Conservation (phyloP, 2,329 filamentous ascomycete genomes). For the Trichoderma sp. region DNA sequence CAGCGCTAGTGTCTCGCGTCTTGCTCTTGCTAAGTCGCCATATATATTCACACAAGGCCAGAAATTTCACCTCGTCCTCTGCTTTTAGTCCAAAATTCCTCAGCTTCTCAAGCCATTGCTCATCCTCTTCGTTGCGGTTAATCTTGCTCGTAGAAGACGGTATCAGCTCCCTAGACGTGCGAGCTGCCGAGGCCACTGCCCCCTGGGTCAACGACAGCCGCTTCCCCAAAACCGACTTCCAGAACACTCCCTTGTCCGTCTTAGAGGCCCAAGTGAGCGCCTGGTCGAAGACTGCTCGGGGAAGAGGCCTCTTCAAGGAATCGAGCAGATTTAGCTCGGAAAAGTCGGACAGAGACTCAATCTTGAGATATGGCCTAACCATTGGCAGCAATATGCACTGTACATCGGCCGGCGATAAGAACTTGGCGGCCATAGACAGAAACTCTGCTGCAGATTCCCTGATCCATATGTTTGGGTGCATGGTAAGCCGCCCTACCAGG, state of each 20-base stretch:
- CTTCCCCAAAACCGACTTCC: conserved; percentile 71
- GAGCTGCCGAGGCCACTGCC: conserved; percentile 49
- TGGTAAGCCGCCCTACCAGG: conserved; percentile 76
- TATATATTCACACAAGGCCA: conserved; percentile 85
- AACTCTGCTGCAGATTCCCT: conserved; percentile 85
- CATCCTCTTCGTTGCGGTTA: conserved; percentile 84
- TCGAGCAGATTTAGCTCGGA: conserved; percentile 74
- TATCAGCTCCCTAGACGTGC: conserved; percentile 55
- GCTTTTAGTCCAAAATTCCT: conserved; percentile 75
- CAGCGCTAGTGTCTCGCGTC: conserved; percentile 44
- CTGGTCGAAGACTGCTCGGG: conserved; percentile 78
- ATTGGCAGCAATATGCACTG: conserved; percentile 81
- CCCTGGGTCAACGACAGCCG: conserved; percentile 62
- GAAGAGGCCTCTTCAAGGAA: conserved; percentile 75
- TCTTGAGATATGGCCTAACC: conserved; percentile 76
- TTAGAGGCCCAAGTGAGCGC: conserved; percentile 82
- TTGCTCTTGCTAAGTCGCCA: conserved; percentile 78
- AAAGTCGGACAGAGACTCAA: conserved; percentile 62
- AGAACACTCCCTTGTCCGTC: conserved; percentile 78
- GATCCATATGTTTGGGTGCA: conserved; percentile 95
- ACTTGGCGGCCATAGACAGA: conserved; percentile 70
- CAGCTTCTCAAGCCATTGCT: conserved; percentile 83
- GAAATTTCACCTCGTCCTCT: conserved; percentile 86
- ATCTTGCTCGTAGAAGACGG: conserved; percentile 59
- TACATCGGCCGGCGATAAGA: conserved; percentile 74